Evolutionary conservation across 768 basidiomycete species (phyloP), one percentile per base, ranked within the genome.

Genomic region (Mrakia hoshinonis): DNA sequence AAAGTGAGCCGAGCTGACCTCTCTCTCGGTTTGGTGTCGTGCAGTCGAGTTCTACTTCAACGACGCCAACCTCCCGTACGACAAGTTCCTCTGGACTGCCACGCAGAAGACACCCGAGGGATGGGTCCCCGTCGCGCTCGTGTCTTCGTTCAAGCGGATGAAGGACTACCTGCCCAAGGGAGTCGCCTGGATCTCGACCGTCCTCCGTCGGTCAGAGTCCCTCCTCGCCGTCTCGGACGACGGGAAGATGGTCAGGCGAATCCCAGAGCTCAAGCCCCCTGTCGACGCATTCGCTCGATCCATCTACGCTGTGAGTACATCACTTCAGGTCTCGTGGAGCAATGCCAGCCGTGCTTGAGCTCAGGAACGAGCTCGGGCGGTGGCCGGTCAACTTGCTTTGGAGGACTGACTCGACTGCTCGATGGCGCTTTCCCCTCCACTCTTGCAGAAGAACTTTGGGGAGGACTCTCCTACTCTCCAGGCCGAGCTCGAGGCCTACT

Each of bases 61-160:
- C 65, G 92, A 95, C 80, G 85, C 92, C n/a, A 96, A 97, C 80
- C 85, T 98, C 67, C 94, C 94, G 1, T 74, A 75, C 67, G 79
- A 78, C 76, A 92, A 91, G 81, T 96, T 93, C 83, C 92, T 96
- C 90, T 97, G 92, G 92, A 87, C 89, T 3, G 81, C 94, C 60
- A 87, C 95, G 79, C 64, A 70, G 46, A 43, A 66, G 5, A 46
- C 65, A 0, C 72, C 72, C 9, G 70, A 74, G 54, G 76, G 96
- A 76, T 98, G 92, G 92, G 85, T 97, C 6, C 87, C 93, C 1
- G 84, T 98, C 77, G 81, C 87, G 67, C 91, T 88, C 2, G 86
- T 98, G 69, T 84, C 89, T 7, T 93, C 91, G 9, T 98, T 97
- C 86, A 94, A 94, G 80, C 89, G 93, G 73, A 97, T 97, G 94